Evolutionary conservation across 2,329 filamentous ascomycete species (phyloP).

Genomic region (Didymella arachidicola): DNA sequence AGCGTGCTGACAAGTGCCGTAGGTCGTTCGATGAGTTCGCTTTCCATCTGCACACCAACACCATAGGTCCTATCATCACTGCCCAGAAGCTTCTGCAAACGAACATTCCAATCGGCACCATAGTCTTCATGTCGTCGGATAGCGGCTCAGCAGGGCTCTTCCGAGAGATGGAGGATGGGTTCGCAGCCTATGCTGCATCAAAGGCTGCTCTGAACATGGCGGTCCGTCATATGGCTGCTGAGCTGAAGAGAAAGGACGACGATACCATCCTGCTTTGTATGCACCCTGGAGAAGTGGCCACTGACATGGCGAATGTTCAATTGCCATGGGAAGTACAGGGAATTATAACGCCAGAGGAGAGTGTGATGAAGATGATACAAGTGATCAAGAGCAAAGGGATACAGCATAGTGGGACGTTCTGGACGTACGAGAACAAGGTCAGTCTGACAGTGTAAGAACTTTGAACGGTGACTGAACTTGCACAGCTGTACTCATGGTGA

Average conservation of each 20-base stretch:
- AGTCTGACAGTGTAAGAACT: slow-evolving; percentile 19
- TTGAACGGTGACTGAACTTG: slow-evolving; percentile 12
- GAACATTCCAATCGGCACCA: slow-evolving; percentile 57
- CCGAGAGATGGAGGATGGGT: slow-evolving; percentile 64
- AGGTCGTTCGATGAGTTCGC: slow-evolving; percentile 63
- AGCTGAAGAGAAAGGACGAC: slow-evolving; percentile 60
- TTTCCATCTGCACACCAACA: slow-evolving; percentile 65
- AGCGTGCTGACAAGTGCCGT: slow-evolving; percentile 12
- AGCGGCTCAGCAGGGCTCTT: slow-evolving; percentile 62
- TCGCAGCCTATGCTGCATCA: slow-evolving; percentile 64
- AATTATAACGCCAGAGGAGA: slow-evolving; percentile 60
- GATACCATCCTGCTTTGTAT: slow-evolving; percentile 62
- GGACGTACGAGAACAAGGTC: slow-evolving; percentile 64
- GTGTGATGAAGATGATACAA: slow-evolving; percentile 59
- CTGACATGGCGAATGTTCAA: slow-evolving; percentile 63
- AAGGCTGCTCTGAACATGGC: slow-evolving; percentile 67
- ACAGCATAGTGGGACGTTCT: slow-evolving; percentile 62
- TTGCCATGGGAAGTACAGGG: slow-evolving; percentile 62
- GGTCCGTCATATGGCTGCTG: slow-evolving; percentile 63
- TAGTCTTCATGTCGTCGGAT: slow-evolving; percentile 65
- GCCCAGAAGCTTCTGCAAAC: slow-evolving; percentile 61
- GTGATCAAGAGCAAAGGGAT: slow-evolving; percentile 60
- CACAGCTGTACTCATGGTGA: slow-evolving; percentile 45
- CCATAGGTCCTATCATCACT: slow-evolving; percentile 65
- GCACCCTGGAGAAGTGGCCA: slow-evolving; percentile 66